Conservation (phyloP, 176 grass and related monocot species). For the Cenchrus fungigraminus region DNA sequence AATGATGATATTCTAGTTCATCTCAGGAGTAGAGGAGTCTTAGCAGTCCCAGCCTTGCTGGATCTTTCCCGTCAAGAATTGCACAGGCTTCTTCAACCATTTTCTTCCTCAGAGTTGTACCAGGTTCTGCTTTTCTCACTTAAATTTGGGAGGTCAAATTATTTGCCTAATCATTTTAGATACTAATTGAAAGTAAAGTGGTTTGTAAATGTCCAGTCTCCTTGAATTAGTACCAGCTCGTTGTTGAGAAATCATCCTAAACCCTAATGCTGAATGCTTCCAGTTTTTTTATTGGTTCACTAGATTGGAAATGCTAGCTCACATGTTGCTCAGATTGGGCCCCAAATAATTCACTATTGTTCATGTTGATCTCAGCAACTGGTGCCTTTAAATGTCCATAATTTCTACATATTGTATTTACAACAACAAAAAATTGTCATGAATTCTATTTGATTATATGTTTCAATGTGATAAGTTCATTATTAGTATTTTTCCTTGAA, state of each 20-base stretch:
- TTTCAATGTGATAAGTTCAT: slow-evolving; percentile 13
- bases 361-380: not conserved
- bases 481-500: not conserved
- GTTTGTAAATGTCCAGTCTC: slow-evolving; percentile 10
- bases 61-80: slow-evolving; percentile 72
- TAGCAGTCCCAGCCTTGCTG: slow-evolving; percentile 54
- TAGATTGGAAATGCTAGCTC: not conserved
- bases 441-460: slow-evolving; percentile 39
- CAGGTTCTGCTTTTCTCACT: slow-evolving; percentile 57
- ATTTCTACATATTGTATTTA: slow-evolving; percentile 3
- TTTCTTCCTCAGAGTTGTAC: slow-evolving; percentile 63
- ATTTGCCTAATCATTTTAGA: slow-evolving; percentile 16
- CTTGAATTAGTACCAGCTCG: not conserved
- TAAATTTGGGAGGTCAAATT: slow-evolving; percentile 29
- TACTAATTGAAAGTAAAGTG: slow-evolving; percentile 19
- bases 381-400: not conserved
- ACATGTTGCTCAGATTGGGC: slow-evolving; percentile 1
- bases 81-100: slow-evolving; percentile 60
- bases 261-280: too few relatives aligned
- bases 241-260: too few relatives aligned
- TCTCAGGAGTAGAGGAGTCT: slow-evolving; percentile 70
- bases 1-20: slow-evolving; percentile 70
- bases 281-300: too few relatives aligned
- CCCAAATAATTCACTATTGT: not conserved
- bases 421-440: not conserved